These are phyloP conservation scores for Apiotrichum akiyoshidainum DNA, from an alignment of 1,284 basidiomycete genomes.

Conservation along the genomic window DNA sequence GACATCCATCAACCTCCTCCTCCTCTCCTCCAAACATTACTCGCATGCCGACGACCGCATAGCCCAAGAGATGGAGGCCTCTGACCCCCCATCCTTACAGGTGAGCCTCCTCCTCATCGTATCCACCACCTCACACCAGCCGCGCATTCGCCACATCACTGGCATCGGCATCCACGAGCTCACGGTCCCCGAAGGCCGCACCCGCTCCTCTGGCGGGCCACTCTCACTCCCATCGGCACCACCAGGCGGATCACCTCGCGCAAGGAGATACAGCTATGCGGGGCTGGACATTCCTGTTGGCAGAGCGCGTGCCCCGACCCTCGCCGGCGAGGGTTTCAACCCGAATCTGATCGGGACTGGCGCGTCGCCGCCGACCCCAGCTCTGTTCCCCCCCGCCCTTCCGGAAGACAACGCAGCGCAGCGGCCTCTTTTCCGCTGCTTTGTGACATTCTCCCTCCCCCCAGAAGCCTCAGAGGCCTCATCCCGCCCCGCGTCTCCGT, in stretches of 20 bases:
- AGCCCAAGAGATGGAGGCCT: too few relatives aligned
- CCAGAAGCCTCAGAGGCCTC: background rate
- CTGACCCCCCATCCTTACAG: background rate
- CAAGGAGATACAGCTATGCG: slow-evolving; percentile 10
- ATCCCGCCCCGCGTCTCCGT: background rate
- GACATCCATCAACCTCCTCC: background rate
- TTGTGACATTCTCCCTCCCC: slow-evolving; percentile 32
- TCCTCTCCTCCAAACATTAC: background rate
- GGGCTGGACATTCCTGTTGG: slow-evolving; percentile 12
- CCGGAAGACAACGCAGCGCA: slow-evolving; percentile 8
- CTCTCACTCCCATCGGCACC: background rate
- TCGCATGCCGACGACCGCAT: too few relatives aligned
- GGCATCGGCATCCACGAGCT: slow-evolving; percentile 46
- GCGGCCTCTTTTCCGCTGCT: slow-evolving; percentile 33
- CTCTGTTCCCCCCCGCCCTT: slow-evolving; percentile 5
- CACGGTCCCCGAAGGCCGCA: slow-evolving; percentile 26
- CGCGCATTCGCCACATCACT: slow-evolving; percentile 38
- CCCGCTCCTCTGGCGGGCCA: background rate
- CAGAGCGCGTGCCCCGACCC: slow-evolving; percentile 35
- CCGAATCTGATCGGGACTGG: background rate
- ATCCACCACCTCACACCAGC: slow-evolving; percentile 3
- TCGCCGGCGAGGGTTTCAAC: slow-evolving; percentile 39
- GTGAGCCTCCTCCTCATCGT: background rate
- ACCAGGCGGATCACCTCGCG: slow-evolving; percentile 8
- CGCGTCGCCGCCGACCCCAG: background rate